These are phyloP conservation scores for Russula foetens DNA, from an alignment of 768 basidiomycete genomes.

Conservation along the genomic window DNA sequence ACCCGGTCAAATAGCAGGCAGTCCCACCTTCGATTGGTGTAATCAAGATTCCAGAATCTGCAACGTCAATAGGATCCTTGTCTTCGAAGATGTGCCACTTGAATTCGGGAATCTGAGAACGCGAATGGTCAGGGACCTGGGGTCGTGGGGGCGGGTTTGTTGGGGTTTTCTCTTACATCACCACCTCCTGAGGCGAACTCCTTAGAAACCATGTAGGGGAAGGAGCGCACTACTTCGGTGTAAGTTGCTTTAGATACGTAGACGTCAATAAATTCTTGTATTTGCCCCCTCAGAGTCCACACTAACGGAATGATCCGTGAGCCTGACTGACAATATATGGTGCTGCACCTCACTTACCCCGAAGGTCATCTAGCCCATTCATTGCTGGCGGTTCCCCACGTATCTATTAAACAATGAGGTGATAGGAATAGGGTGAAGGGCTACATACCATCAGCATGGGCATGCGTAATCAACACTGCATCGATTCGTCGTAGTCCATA, in stretches of 20 bases:
- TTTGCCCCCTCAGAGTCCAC: slow-evolving; percentile 61
- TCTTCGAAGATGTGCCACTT: slow-evolving; percentile 77
- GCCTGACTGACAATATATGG: not conserved
- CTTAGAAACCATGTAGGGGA: slow-evolving; percentile 75
- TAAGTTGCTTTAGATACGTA: slow-evolving; percentile 64
- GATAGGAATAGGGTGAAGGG: not conserved
- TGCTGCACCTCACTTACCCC: slow-evolving; percentile 40
- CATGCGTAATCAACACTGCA: slow-evolving; percentile 76
- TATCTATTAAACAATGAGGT: not conserved
- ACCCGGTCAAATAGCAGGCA: not conserved
- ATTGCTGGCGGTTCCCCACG: slow-evolving; percentile 42
- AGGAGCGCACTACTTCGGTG: slow-evolving; percentile 54
- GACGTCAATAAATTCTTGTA: slow-evolving; percentile 68
- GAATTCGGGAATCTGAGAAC: slow-evolving; percentile 65
- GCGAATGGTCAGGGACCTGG: slow-evolving; percentile 1
- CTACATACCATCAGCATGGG: slow-evolving; percentile 69
- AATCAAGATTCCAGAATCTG: slow-evolving; percentile 50
- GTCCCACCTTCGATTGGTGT: slow-evolving; percentile 58
- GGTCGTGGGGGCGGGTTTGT: not conserved
- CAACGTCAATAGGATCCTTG: slow-evolving; percentile 57
- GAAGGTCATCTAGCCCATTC: slow-evolving; percentile 84
- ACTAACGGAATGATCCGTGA: slow-evolving; percentile 31
- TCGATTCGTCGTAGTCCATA: slow-evolving; percentile 66
- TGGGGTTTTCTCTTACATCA: slow-evolving; percentile 42
- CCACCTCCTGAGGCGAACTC: slow-evolving; percentile 76